Evolutionary conservation across 2,329 filamentous ascomycete species (phyloP).

Genomic region (Fulvia fulva): DNA sequence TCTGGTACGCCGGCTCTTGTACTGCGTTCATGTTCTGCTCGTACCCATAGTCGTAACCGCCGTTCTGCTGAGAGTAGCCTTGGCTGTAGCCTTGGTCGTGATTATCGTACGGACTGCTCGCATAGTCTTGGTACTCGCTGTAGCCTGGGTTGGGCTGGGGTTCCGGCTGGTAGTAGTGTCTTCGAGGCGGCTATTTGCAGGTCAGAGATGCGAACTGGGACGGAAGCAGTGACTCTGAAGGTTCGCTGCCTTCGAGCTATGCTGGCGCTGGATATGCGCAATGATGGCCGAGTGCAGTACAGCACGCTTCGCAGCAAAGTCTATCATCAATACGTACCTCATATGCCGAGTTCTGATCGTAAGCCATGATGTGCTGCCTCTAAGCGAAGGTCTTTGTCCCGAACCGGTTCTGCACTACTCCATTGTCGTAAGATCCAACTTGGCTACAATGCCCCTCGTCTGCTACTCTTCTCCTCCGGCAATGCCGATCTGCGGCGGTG

Average conservation of each 20-base stretch:
- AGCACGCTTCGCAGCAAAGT: conserved; percentile 5
- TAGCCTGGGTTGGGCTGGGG: conserved; percentile 14
- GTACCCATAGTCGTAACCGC: conserved; percentile 7
- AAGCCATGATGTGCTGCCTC: conserved; percentile 19
- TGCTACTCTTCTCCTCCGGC: not conserved
- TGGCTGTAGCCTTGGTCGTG: conserved; percentile 19
- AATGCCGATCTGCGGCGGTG: not conserved
- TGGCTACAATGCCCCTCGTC: not conserved
- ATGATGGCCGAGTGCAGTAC: not conserved
- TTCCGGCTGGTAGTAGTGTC: conserved; percentile 16
- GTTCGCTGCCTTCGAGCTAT: conserved; percentile 1
- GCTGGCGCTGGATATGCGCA: not conserved
- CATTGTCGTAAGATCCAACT: not conserved
- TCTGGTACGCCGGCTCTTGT: conserved; percentile 8
- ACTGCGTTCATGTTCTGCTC: conserved; percentile 8
- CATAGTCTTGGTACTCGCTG: conserved; percentile 14
- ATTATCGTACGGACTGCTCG: conserved; percentile 18
- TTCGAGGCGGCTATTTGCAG: conserved; percentile 14
- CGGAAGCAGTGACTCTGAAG: not conserved
- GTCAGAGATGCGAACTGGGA: not conserved
- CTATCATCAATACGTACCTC: conserved; percentile 5
- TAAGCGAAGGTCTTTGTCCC: not conserved
- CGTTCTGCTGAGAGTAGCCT: conserved; percentile 11
- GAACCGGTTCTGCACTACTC: not conserved
- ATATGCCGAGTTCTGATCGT: conserved; percentile 24